Evolutionary conservation across 768 basidiomycete genomes (phyloP).

Genomic region (Exidia glandulosa): DNA sequence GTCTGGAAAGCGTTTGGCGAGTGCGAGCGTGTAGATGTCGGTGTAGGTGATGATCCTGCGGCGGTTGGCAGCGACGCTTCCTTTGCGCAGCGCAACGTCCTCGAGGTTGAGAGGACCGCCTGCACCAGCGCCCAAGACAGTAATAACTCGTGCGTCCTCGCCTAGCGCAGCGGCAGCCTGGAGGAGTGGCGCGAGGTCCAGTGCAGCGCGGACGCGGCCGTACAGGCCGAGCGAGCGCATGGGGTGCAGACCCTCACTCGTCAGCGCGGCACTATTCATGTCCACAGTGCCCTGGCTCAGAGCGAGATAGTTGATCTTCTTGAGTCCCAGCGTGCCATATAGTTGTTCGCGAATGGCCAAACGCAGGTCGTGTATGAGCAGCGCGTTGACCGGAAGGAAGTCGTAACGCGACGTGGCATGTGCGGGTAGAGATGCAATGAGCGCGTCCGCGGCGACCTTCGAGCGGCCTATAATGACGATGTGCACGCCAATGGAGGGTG

Average conservation of each 20-base stretch:
- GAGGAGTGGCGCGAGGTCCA: slow-evolving; percentile 34
- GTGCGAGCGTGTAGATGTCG: background rate
- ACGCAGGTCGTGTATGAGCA: background rate
- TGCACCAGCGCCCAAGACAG: slow-evolving; percentile 27
- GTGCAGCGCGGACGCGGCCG: slow-evolving; percentile 36
- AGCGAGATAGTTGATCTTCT: slow-evolving; percentile 44
- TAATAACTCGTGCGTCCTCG: slow-evolving; percentile 40
- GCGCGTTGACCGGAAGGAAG: slow-evolving; percentile 6
- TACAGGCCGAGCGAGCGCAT: slow-evolving; percentile 41
- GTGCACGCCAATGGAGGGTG: background rate
- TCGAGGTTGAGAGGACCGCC: slow-evolving; percentile 30
- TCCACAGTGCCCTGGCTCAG: slow-evolving; percentile 34
- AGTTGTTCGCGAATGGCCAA: background rate
- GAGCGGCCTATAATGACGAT: background rate
- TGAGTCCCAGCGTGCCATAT: slow-evolving; percentile 12
- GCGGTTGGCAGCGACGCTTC: background rate
- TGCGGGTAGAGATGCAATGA: background rate
- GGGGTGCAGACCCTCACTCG: slow-evolving; percentile 33
- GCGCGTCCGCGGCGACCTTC: background rate
- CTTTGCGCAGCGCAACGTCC: slow-evolving; percentile 40
- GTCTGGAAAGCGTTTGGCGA: slow-evolving; percentile 2
- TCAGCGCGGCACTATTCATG: slow-evolving; percentile 26
- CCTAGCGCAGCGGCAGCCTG: slow-evolving; percentile 32
- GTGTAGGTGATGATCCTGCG: background rate
- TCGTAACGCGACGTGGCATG: slow-evolving; percentile 1